Percentiles rank a stretch among this genome's conserved stretches.
Conservation (phyloP, 2,329 filamentous ascomycete genomes). For the Coleophoma cylindrospora region DNA sequence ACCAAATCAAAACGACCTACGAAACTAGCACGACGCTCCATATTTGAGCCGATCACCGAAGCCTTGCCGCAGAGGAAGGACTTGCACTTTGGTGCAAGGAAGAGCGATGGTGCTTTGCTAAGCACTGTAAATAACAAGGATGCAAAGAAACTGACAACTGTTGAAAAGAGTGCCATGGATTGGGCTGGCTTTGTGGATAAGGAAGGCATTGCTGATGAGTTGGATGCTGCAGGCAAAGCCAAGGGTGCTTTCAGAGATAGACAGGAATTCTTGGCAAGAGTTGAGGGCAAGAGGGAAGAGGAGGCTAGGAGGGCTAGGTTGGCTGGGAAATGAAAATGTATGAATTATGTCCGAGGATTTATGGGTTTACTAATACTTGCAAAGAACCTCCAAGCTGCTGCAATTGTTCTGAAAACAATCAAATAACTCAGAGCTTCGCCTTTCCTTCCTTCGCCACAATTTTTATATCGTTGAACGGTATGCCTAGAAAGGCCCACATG, state of each 20-base stretch:
- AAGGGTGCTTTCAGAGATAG: constrained; percentile 59
- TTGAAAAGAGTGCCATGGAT: constrained; percentile 69
- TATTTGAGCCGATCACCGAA: constrained; percentile 54
- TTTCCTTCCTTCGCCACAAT: background rate
- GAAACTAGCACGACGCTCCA: constrained; percentile 41
- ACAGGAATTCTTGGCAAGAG: constrained; percentile 61
- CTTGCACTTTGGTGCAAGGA: constrained; percentile 50
- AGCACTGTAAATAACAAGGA: constrained; percentile 44
- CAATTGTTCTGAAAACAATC: background rate
- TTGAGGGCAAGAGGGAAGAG: constrained; percentile 57
- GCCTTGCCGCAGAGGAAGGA: constrained; percentile 42
- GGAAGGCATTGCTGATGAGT: constrained; percentile 65
- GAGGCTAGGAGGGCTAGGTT: constrained; percentile 49
- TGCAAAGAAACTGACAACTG: constrained; percentile 63
- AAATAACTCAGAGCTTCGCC: background rate
- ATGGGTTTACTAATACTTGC: too few relatives aligned
- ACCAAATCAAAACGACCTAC: constrained; percentile 24
- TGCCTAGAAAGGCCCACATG: constrained; percentile 60
- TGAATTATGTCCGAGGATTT: background rate
- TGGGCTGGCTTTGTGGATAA: constrained; percentile 69
- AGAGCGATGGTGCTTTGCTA: constrained; percentile 18
- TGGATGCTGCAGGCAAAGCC: constrained; percentile 58
- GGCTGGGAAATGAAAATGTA: background rate
- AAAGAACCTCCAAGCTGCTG: background rate
- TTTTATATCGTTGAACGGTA: constrained; percentile 43